Evolutionary conservation across 2,329 filamentous ascomycete species (phyloP).

Genomic region (Fusarium tjaetaba): DNA sequence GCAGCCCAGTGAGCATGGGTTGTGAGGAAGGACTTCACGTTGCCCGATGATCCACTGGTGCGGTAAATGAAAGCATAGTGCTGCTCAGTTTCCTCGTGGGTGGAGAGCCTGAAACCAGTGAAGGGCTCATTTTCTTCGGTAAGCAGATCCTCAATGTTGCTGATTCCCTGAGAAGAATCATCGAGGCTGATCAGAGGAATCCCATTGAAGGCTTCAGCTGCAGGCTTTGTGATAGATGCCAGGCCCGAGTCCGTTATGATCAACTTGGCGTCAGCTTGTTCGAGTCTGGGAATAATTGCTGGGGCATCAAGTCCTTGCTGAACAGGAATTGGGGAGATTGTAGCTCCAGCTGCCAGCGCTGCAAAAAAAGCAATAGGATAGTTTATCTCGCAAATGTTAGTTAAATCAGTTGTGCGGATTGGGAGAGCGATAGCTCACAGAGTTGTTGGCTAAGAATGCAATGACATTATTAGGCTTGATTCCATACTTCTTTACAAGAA

Average conservation of each 20-base stretch:
- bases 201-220: not conserved
- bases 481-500: not conserved
- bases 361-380: not conserved
- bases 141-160: not conserved
- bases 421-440: not conserved
- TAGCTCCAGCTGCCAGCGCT: not conserved
- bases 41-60: not conserved
- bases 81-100: not conserved
- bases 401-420: too few relatives aligned
- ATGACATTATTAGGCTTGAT: not conserved
- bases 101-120: not conserved
- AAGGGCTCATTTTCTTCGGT: not conserved
- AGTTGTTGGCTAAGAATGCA: not conserved
- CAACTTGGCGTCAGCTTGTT: not conserved
- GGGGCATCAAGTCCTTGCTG: not conserved
- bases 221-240: not conserved
- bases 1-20: not conserved
- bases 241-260: not conserved
- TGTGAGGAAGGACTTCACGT: not conserved
- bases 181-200: not conserved
- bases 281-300: not conserved
- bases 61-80: not conserved
- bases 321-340: not conserved
- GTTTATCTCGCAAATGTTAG: not conserved
- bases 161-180: not conserved